A percentile compares a stretch with the other conserved stretches of the same genome.
phyloP scores from a whole-genome alignment of 169 alveolate species.

The Miamiensis avidus region DNA sequence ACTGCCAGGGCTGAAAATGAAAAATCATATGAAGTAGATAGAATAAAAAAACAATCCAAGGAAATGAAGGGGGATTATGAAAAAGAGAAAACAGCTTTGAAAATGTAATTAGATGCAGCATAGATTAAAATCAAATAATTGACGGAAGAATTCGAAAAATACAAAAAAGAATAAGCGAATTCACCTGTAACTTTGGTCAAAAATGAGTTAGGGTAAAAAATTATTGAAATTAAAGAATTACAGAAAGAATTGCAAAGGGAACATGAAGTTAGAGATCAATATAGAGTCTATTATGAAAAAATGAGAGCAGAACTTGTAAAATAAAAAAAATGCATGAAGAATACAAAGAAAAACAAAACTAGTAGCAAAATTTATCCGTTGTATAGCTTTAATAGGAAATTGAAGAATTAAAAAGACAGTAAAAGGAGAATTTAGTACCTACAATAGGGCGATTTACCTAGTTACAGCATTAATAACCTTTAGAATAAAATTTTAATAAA shows the following conservation, averaged over 20 bases:
- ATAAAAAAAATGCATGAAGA: conserved; percentile 24
- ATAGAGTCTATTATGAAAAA: conserved; percentile 45
- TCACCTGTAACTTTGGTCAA: conserved; percentile 39
- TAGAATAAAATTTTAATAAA: too few relatives aligned
- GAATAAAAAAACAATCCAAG: conserved; percentile 18
- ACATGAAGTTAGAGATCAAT: conserved; percentile 36
- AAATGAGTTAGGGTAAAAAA: conserved; percentile 19
- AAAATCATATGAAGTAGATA: conserved; percentile 33
- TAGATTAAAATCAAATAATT: conserved; percentile 1
- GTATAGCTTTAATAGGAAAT: conserved; percentile 21
- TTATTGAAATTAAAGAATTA: conserved; percentile 31
- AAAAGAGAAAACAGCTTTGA: conserved; percentile 40
- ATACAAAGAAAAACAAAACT: conserved; percentile 1
- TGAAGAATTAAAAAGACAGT: not conserved
- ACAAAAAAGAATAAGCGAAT: conserved; percentile 38
- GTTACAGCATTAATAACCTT: too few relatives aligned
- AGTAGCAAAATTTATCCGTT: conserved; percentile 4
- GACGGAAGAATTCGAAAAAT: conserved; percentile 29
- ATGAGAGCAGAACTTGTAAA: conserved; percentile 38
- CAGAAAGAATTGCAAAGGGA: conserved; percentile 36
- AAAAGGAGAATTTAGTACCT: not conserved
- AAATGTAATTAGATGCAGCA: conserved; percentile 23
- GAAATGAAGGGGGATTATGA: conserved; percentile 23
- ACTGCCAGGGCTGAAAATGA: conserved; percentile 26
- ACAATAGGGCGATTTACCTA: too few relatives aligned